phyloP scores from a whole-genome alignment of 768 basidiomycete genomes.

The Phallus indusiatus region DNA sequence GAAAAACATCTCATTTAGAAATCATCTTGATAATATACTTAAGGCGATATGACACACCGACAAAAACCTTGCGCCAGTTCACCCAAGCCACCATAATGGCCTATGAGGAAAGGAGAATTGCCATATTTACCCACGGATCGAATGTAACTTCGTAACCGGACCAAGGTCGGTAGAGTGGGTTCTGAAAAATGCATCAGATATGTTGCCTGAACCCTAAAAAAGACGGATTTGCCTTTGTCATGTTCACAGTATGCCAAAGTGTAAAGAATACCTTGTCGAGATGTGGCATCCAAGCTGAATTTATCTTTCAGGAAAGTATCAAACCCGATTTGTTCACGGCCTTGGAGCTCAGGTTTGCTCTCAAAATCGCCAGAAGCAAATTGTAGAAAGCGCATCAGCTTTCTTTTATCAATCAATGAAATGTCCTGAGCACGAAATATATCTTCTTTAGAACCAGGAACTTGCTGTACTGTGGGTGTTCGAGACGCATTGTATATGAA shows the following conservation, averaged over 20 bases:
- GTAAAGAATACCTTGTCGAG: slow-evolving; percentile 57
- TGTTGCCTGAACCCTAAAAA: slow-evolving; percentile 8
- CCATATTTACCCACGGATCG: slow-evolving; percentile 82
- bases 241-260: slow-evolving; percentile 66
- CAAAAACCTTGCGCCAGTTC: slow-evolving; percentile 85
- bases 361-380: slow-evolving; percentile 76
- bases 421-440: slow-evolving; percentile 81
- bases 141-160: slow-evolving; percentile 65
- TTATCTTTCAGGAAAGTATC: slow-evolving; percentile 49
- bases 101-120: slow-evolving; percentile 80
- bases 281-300: slow-evolving; percentile 53
- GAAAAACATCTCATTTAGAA: slow-evolving; percentile 21
- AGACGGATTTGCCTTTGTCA: slow-evolving; percentile 35
- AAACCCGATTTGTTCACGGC: slow-evolving; percentile 49
- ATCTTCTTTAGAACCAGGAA: slow-evolving; percentile 87
- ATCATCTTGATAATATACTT: not conserved
- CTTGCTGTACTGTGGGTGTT: slow-evolving; percentile 40
- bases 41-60: slow-evolving; percentile 16
- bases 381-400: slow-evolving; percentile 85
- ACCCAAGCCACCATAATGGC: slow-evolving; percentile 88
- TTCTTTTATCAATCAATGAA: slow-evolving; percentile 72
- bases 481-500: slow-evolving; percentile 35
- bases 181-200: slow-evolving; percentile 35
- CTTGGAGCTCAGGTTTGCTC: slow-evolving; percentile 44
- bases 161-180: slow-evolving; percentile 50